These are phyloP conservation scores for Venturia nashicola DNA, from an alignment of 2,329 filamentous ascomycete species.

Conservation along the genomic window DNA sequence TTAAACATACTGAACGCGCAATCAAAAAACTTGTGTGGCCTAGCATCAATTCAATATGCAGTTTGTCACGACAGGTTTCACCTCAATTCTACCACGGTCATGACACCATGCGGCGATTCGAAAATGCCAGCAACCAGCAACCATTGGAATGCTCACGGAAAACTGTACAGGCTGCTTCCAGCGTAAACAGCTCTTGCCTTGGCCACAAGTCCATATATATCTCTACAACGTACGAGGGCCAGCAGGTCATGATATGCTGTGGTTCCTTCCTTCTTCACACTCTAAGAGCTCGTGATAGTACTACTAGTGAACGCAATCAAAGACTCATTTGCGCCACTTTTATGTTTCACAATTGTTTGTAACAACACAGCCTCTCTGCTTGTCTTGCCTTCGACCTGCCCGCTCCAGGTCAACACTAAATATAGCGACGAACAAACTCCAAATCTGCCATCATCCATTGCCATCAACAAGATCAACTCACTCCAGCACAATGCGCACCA, in stretches of 20 bases:
- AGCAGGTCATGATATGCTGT: background rate
- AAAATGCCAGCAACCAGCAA: background rate
- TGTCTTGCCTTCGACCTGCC: too few relatives aligned
- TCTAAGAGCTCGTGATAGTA: background rate
- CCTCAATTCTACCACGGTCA: background rate
- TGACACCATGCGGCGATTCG: background rate
- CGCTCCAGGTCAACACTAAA: background rate
- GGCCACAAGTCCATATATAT: background rate
- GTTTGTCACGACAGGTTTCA: background rate
- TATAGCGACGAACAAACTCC: background rate
- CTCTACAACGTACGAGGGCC: background rate
- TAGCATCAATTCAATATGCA: background rate
- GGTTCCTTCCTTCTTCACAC: background rate
- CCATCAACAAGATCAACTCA: background rate
- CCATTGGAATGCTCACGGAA: background rate
- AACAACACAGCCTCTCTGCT: too few relatives aligned
- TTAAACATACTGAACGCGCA: background rate
- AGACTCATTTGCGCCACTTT: background rate
- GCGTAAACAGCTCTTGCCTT: background rate
- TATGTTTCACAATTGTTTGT: background rate
- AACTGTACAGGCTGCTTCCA: background rate
- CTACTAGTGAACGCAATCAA: background rate
- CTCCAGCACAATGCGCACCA: background rate
- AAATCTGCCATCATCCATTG: background rate
- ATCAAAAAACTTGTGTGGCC: background rate